Percentiles rank a stretch among this genome's conserved stretches.
Evolutionary conservation across 1,139 yeast genomes (phyloP).

Genomic region (Ogataea hybrid): DNA sequence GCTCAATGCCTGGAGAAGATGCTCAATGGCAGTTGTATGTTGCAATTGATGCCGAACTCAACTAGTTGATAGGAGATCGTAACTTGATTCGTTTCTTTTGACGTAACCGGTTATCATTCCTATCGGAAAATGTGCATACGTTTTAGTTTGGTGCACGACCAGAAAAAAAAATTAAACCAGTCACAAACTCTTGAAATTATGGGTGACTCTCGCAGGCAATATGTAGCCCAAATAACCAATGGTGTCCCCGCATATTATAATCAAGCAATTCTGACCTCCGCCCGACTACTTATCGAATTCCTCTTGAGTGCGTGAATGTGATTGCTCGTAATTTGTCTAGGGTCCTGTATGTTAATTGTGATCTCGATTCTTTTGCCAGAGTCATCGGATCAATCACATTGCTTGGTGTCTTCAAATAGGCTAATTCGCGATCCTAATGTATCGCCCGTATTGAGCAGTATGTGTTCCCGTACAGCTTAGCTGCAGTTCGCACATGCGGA

Average conservation of each 20-base stretch:
- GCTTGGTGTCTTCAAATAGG: neutral
- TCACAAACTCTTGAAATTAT: slow-evolving; percentile 2
- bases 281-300: neutral
- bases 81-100: slow-evolving; percentile 3
- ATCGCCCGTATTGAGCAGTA: neutral
- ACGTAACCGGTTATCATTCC: slow-evolving; percentile 8
- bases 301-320: neutral
- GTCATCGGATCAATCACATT: neutral
- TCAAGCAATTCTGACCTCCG: neutral
- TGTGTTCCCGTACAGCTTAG: neutral
- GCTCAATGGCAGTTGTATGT: neutral
- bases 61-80: neutral
- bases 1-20: neutral
- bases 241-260: neutral
- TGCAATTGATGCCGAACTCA: neutral
- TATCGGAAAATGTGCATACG: slow-evolving; percentile 4
- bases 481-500: neutral
- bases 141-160: slow-evolving; percentile 3
- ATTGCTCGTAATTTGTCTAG: neutral
- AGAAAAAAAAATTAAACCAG: slow-evolving; percentile 3
- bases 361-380: neutral
- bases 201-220: neutral
- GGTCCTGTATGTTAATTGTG: no score
- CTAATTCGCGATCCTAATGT: neutral
- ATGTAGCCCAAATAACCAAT: neutral